These are phyloP conservation scores for Rhododendron kiyosumense DNA, from an alignment of 148 eudicot genomes.

Conservation along the genomic window DNA sequence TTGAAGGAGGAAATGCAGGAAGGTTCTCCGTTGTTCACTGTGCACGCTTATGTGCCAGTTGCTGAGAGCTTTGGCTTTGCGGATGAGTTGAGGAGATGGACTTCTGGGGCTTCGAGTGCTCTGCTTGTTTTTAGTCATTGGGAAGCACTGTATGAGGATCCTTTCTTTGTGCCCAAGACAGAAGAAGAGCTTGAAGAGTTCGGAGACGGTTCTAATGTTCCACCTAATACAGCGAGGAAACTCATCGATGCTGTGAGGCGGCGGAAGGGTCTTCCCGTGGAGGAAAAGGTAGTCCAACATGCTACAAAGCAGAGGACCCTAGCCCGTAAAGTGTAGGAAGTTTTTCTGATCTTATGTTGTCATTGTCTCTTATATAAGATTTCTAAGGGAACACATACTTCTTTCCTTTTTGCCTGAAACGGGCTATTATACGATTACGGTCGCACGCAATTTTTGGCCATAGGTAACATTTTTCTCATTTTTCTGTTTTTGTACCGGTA, in stretches of 20 bases:
- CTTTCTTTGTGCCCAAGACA: conserved; percentile 90
- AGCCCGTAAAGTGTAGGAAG: conserved; percentile 78
- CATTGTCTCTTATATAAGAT: neutral
- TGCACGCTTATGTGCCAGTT: conserved; percentile 82
- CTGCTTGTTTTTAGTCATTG: conserved; percentile 86
- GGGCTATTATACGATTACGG: too few species aligned
- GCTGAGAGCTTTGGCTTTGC: conserved; percentile 93
- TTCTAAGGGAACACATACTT: too few species aligned
- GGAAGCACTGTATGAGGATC: conserved; percentile 83
- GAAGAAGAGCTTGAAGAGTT: conserved; percentile 94
- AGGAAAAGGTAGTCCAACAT: conserved; percentile 88
- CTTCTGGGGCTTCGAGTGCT: conserved; percentile 91
- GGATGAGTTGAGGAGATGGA: conserved; percentile 83
- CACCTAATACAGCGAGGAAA: conserved; percentile 74
- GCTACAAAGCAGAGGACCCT: conserved; percentile 91
- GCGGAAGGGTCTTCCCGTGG: conserved; percentile 84
- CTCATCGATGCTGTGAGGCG: conserved; percentile 87
- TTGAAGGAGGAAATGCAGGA: conserved; percentile 96
- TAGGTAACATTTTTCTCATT: too few species aligned
- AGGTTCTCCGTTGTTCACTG: conserved; percentile 85
- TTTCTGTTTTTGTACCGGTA: too few species aligned
- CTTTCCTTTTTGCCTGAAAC: too few species aligned
- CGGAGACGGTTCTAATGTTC: conserved; percentile 88
- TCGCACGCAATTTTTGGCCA: too few species aligned
- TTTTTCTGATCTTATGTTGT: neutral